Base-by-base conservation (phyloP, 305 asterid species). In the Fraxinus velutina region DNA sequence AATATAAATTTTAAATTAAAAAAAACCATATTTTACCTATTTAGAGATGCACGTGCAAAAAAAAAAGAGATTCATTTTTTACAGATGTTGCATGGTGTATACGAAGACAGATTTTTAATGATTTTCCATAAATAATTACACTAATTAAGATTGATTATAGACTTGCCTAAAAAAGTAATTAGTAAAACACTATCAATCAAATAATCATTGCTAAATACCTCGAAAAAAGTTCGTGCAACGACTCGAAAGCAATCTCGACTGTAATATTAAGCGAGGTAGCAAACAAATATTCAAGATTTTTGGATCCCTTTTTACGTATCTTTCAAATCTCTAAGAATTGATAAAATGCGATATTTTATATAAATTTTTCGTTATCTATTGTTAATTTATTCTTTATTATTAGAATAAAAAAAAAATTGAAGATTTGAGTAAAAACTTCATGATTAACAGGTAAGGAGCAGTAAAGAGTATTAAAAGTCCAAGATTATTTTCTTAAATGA, bases 401-500 rank as follows among this genome's bases (percentile, higher is more conserved):
- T 39, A 39, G 47, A 39, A 39, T 7, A 39, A n/a, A n/a, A 0
- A n/a, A 0, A 55, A 55, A 6, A 1, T 32, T 32, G 36, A 32
- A 32, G 36, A 32, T 32, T 0, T 24, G 62, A n/a, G n/a, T 42
- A 55, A 55, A 55, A 55, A 17, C 9, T 55, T 55, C 24, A 19
- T 5, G 8, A 52, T 66, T 42, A 34, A 1, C 75, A 62, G 75
- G 66, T 78, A 66, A 79, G 42, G 32, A 60, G 55, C 55, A 75
- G 37, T 82, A n/a, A 80, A 77, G 42, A 50, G 81, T 33, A 62
- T 80, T 77, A 72, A 85, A 17, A 66, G 29, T 62, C 75, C 9
- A 75, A 60, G 55, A 71, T 75, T 85, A 78, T 66, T 80, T 75
- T 22, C 77, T 80, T 84, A 34, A 83, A 83, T 79, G 82, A 19